These are phyloP conservation scores for Ganoderma sp. DNA, from an alignment of 1,284 basidiomycete genomes.

Conservation along the genomic window DNA sequence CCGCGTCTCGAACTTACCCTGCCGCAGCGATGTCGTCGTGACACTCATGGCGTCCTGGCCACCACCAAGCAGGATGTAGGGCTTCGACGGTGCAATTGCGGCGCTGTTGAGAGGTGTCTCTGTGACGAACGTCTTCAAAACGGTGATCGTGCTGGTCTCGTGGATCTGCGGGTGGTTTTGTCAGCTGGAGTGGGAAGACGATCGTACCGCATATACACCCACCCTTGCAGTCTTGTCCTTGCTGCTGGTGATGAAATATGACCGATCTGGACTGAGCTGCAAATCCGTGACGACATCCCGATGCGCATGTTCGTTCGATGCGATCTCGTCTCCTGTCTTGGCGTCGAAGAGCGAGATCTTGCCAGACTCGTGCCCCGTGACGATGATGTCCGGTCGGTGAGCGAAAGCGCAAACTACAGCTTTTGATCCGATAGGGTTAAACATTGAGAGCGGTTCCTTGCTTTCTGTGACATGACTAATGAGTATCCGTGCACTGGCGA, in stretches of 20 bases:
- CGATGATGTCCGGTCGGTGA: constrained; percentile 77
- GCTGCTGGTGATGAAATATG: constrained; percentile 95
- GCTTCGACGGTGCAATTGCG: constrained; percentile 82
- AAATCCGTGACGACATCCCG: constrained; percentile 89
- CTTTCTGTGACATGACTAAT: constrained; percentile 58
- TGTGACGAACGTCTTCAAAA: constrained; percentile 93
- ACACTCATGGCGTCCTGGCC: constrained; percentile 99
- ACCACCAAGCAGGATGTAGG: constrained; percentile 92
- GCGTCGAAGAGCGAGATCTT: constrained; percentile 91
- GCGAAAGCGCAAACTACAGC: constrained; percentile 95
- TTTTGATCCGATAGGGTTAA: constrained; percentile 92
- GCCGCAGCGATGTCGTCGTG: constrained; percentile 91
- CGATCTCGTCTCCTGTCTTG: constrained; percentile 86
- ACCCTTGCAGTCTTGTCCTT: constrained; percentile 97
- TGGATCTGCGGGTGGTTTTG: constrained; percentile 66
- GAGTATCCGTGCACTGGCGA: not conserved
- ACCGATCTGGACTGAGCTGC: constrained; percentile 88
- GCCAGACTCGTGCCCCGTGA: constrained; percentile 96
- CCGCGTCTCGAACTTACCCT: constrained; percentile 97
- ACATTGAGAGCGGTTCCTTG: constrained; percentile 76
- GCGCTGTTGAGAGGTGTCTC: constrained; percentile 98
- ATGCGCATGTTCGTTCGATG: constrained; percentile 85
- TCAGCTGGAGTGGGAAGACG: not conserved
- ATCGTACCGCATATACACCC: constrained; percentile 45
- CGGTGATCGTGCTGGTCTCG: constrained; percentile 86